Evolutionary conservation across 1,284 basidiomycete genomes (phyloP).

Genomic region (Pseudozyma sp.): DNA sequence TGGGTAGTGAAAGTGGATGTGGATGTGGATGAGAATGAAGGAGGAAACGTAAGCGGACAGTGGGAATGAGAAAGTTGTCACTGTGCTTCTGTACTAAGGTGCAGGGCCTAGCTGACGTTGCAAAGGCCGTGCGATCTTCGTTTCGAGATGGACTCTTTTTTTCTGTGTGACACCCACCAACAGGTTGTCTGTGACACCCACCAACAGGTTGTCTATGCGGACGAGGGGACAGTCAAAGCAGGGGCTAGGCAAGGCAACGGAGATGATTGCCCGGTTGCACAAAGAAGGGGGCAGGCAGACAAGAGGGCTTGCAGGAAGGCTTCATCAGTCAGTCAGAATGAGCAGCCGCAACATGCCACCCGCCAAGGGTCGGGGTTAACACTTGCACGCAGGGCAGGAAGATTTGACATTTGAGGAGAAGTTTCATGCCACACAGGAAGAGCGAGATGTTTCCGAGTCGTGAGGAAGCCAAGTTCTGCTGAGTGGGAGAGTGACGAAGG

Average conservation of each 20-base stretch:
- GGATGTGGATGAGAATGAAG: constrained; percentile 4
- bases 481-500: no score
- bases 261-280: background rate
- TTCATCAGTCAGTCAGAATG: background rate
- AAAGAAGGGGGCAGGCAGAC: background rate
- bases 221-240: no score
- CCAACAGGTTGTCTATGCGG: no score
- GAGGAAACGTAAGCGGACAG: background rate
- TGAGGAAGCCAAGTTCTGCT: no score
- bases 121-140: constrained; percentile 6
- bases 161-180: no score
- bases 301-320: background rate
- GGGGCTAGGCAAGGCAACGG: no score
- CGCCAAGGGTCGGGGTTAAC: no score
- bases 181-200: no score
- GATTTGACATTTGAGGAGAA: no score
- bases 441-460: background rate
- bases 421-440: background rate
- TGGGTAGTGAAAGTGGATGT: constrained; percentile 9
- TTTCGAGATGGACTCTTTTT: background rate
- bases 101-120: background rate
- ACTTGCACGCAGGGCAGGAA: no score
- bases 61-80: background rate
- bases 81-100: background rate
- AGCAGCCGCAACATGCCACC: background rate